Evolutionary conservation across 768 basidiomycete genomes (phyloP).

Genomic region (Agaricus sinodeliciosus): DNA sequence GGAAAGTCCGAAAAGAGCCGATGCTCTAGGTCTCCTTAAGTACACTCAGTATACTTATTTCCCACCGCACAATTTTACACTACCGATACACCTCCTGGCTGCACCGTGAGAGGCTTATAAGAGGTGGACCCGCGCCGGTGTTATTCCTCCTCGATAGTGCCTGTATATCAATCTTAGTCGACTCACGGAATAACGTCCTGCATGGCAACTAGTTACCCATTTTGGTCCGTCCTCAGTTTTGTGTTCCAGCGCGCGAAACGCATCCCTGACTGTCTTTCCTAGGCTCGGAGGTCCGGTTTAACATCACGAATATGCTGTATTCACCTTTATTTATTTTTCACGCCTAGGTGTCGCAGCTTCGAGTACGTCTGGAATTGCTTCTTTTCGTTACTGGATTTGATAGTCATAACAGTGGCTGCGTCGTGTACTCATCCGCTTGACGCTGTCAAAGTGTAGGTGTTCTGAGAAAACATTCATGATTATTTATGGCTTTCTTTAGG

Average conservation of each 20-base stretch:
- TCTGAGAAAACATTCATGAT: neutral
- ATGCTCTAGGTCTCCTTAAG: neutral
- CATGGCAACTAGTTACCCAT: conserved; percentile 39
- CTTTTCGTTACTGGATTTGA: neutral
- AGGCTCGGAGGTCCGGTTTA: conserved; percentile 57
- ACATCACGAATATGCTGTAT: conserved; percentile 2
- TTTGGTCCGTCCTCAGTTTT: conserved; percentile 32
- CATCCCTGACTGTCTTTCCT: neutral
- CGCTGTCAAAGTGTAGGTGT: conserved; percentile 73
- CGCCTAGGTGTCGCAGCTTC: conserved; percentile 54
- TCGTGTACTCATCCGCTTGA: conserved; percentile 79
- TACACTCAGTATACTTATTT: neutral
- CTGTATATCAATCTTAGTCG: neutral
- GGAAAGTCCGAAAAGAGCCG: conserved; percentile 8
- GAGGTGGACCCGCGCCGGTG: neutral
- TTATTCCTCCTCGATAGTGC: neutral
- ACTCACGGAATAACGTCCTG: conserved; percentile 13
- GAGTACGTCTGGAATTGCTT: conserved; percentile 31
- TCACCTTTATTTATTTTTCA: conserved; percentile 7
- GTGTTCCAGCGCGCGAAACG: conserved; percentile 3
- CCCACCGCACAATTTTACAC: neutral
- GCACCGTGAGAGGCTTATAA: conserved; percentile 1
- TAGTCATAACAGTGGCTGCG: conserved; percentile 56
- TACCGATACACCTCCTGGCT: neutral
- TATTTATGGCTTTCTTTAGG: conserved; percentile 25